Conservation (phyloP, 306 rosid species). For the Pyrus communis region DNA sequence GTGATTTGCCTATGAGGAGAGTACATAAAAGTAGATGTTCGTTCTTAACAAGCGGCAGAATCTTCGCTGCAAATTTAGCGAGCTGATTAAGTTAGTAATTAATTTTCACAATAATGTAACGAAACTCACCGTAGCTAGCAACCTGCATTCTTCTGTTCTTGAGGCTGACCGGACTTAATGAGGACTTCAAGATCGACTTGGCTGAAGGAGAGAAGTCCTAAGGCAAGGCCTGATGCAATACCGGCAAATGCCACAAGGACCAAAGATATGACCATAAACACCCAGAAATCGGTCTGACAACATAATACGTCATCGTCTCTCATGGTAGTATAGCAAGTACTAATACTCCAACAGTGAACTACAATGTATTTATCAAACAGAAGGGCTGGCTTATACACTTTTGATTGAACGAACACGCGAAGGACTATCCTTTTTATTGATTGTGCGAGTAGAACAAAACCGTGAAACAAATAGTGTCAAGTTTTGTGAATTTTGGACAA, state of each 20-base stretch:
- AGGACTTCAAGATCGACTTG: conserved; percentile 78
- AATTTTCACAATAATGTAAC: not conserved
- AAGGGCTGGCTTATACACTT: not conserved
- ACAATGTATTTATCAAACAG: not conserved
- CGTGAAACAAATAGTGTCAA: not conserved
- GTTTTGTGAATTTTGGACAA: not conserved
- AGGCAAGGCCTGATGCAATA: conserved; percentile 60
- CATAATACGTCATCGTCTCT: conserved; percentile 27
- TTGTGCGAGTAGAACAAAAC: not conserved
- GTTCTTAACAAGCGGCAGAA: conserved; percentile 66
- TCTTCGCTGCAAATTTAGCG: conserved; percentile 43
- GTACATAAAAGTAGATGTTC: conserved; percentile 75
- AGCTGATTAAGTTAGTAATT: not conserved
- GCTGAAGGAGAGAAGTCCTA: conserved; percentile 64
- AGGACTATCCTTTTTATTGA: not conserved
- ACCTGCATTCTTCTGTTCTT: conserved; percentile 63
- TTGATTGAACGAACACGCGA: not conserved
- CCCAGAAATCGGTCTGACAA: conserved; percentile 49
- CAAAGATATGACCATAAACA: conserved; percentile 25
- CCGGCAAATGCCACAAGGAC: conserved; percentile 52
- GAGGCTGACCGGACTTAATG: conserved; percentile 48
- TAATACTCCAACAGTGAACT: not conserved
- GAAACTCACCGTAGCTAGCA: not conserved
- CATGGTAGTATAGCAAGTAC: not conserved
- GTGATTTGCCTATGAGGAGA: conserved; percentile 67